Conservation (phyloP, 306 rosid species). For the Acacia confusa region DNA sequence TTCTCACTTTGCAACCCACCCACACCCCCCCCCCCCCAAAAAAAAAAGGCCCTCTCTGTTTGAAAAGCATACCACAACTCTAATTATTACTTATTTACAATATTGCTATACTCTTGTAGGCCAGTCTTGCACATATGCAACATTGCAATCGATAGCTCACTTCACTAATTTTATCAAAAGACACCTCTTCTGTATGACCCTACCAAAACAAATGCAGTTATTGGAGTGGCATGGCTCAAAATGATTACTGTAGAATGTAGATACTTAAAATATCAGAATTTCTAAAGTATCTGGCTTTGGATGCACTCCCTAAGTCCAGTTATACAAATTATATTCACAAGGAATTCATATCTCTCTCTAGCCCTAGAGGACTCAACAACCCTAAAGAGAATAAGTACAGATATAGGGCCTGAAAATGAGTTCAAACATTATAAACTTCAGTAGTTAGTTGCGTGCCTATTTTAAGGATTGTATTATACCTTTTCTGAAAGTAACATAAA, state of each 20-base stretch:
- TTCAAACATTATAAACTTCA: background rate
- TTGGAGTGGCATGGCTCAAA: background rate
- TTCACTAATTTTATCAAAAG: background rate
- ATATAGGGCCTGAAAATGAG: background rate
- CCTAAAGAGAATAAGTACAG: background rate
- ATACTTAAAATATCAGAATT: background rate
- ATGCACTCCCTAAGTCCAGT: background rate
- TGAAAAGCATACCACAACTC: background rate
- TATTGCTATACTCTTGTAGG: background rate
- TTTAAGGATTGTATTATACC: background rate
- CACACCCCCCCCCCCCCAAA: background rate
- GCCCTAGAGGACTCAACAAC: background rate
- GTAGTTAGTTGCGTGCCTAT: background rate
- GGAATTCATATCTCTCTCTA: slow-evolving; percentile 1
- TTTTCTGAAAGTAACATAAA: background rate
- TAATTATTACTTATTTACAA: background rate
- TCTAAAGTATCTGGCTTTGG: background rate
- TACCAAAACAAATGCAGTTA: background rate
- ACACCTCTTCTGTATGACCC: background rate
- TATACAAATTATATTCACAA: background rate
- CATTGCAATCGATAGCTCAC: background rate
- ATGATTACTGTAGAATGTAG: background rate
- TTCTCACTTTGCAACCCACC: background rate
- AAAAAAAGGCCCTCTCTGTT: background rate
- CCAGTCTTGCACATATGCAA: background rate